Percentiles rank a stretch among this genome's conserved stretches.
Evolutionary conservation across 768 basidiomycete genomes (phyloP).

Genomic region (Neoboletus subvelutipes): DNA sequence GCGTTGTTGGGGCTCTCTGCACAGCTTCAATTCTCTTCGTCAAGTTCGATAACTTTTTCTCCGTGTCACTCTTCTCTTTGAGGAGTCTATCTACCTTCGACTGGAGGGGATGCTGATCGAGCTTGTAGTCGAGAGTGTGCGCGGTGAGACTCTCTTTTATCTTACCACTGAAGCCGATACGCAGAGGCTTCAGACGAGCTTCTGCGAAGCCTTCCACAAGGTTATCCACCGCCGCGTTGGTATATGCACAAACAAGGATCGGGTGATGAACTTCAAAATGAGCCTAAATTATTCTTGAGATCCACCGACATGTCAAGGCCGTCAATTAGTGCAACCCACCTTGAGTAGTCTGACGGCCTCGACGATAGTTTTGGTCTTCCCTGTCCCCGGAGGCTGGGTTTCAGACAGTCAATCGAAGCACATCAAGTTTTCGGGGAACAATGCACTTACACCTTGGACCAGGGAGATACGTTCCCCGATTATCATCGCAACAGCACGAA

Average conservation of each 20-base stretch:
- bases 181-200: constrained; percentile 67
- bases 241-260: constrained; percentile 90
- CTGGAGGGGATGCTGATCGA: constrained; percentile 59
- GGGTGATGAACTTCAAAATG: constrained; percentile 84
- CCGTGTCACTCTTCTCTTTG: constrained; percentile 37
- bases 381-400: constrained; percentile 81
- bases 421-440: background rate
- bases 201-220: constrained; percentile 71
- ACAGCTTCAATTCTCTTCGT: constrained; percentile 22
- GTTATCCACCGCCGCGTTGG: constrained; percentile 91
- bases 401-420: background rate
- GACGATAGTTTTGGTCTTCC: constrained; percentile 92
- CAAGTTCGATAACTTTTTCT: constrained; percentile 28
- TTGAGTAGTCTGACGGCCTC: constrained; percentile 81
- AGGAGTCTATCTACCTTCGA: constrained; percentile 41
- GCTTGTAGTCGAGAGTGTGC: constrained; percentile 63
- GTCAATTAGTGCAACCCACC: constrained; percentile 32
- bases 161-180: constrained; percentile 65
- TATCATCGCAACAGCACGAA: constrained; percentile 83
- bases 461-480: constrained; percentile 74
- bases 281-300: constrained; percentile 37
- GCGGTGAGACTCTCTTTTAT: constrained; percentile 54
- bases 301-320: background rate
- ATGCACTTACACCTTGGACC: constrained; percentile 76
- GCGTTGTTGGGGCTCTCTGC: constrained; percentile 17